A percentile compares a stretch with the other conserved stretches of the same genome.
These are phyloP conservation scores for Pleurotus djamor DNA, from an alignment of 768 basidiomycete genomes.

Conservation along the genomic window DNA sequence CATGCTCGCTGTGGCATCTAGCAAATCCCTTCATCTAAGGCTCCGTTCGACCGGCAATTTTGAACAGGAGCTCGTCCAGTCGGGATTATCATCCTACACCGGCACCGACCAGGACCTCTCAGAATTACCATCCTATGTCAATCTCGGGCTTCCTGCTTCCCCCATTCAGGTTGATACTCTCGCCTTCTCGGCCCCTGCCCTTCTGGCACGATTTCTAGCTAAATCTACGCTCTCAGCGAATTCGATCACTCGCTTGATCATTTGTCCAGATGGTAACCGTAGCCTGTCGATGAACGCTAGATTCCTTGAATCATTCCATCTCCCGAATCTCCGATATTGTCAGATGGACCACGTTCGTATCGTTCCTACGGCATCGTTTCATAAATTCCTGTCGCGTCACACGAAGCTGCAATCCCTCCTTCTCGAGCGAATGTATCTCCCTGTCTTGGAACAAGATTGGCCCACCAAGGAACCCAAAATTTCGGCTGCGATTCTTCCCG, in stretches of 20 bases:
- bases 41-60: no score
- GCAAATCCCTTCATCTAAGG: no score
- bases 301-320: not conserved
- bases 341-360: not conserved
- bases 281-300: not conserved
- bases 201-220: no score
- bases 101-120: not conserved
- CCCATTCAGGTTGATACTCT: not conserved
- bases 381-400: not conserved
- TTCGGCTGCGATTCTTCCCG: not conserved
- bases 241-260: not conserved
- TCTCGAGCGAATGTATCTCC: not conserved
- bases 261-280: not conserved
- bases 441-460: not conserved
- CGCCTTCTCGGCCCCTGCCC: not conserved
- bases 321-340: not conserved
- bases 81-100: no score
- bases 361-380: not conserved
- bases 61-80: no score
- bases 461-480: not conserved
- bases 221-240: not conserved
- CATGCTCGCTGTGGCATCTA: not conserved
- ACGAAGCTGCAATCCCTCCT: not conserved
- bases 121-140: not conserved
- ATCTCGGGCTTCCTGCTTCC: not conserved